A percentile compares a stretch with the other conserved stretches of the same genome.
These are phyloP conservation scores for Arthrinium phaeospermum DNA, from an alignment of 2,329 filamentous ascomycete species.

Conservation along the genomic window DNA sequence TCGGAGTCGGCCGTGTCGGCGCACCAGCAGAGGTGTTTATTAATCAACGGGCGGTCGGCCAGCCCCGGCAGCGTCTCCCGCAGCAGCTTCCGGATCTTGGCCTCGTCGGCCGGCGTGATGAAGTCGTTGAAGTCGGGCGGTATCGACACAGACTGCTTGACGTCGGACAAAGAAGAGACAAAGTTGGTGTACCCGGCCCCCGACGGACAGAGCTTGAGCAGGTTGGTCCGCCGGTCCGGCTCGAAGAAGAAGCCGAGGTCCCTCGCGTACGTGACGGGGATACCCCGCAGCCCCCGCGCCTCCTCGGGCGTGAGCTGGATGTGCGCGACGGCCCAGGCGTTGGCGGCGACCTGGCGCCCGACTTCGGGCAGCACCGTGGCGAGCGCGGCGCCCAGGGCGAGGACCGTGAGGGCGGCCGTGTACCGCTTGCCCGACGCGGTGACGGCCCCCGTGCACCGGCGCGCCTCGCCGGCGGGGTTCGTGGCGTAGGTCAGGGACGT, in stretches of 20 bases:
- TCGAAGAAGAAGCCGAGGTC: conserved; percentile 72
- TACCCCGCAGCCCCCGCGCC: conserved; percentile 56
- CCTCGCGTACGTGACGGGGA: conserved; percentile 65
- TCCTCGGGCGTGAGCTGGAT: conserved; percentile 62
- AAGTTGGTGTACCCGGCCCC: conserved; percentile 61
- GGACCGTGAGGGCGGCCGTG: conserved; percentile 49
- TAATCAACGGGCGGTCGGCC: conserved; percentile 55
- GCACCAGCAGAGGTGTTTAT: conserved; percentile 66
- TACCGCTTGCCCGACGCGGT: conserved; percentile 34
- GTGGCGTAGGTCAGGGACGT: conserved; percentile 47
- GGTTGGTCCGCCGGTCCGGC: conserved; percentile 61
- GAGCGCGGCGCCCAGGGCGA: conserved; percentile 57
- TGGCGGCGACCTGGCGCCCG: conserved; percentile 57
- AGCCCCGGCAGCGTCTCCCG: conserved; percentile 32
- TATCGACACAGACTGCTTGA: not conserved
- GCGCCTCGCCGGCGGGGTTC: not conserved
- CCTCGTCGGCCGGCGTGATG: conserved; percentile 59
- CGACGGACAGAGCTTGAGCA: conserved; percentile 66
- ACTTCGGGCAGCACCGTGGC: conserved; percentile 54
- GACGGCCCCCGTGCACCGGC: conserved; percentile 35
- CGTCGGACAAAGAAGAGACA: conserved; percentile 17
- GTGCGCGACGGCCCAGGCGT: conserved; percentile 65
- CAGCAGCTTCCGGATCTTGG: conserved; percentile 45
- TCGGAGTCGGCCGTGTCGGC: conserved; percentile 66
- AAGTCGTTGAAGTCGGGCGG: conserved; percentile 42